These are phyloP conservation scores for Saposhnikovia divaricata DNA, from an alignment of 129 eudicot genomes.

Conservation along the genomic window DNA sequence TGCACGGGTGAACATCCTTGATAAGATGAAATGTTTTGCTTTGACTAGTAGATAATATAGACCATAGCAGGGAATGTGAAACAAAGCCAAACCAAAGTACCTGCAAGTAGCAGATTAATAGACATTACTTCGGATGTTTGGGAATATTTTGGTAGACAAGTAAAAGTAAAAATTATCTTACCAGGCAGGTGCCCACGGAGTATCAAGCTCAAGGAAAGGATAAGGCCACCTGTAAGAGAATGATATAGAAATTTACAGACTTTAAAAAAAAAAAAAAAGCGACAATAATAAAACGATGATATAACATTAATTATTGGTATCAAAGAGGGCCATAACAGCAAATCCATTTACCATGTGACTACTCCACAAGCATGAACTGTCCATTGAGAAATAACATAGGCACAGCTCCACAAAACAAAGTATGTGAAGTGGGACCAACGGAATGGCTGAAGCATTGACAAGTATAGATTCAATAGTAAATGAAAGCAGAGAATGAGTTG, in stretches of 20 bases:
- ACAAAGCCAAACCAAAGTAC: slow-evolving; percentile 64
- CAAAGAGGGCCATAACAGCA: background rate
- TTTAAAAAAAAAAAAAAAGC: too few relatives aligned
- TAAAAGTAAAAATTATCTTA: slow-evolving; percentile 8
- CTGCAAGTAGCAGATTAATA: slow-evolving; percentile 25
- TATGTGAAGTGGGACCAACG: slow-evolving; percentile 57
- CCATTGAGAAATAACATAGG: slow-evolving; percentile 72
- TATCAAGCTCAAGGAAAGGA: slow-evolving; percentile 76
- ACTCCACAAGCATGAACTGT: slow-evolving; percentile 48
- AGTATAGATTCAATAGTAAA: background rate
- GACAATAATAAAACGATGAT: background rate
- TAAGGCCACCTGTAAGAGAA: slow-evolving; percentile 83
- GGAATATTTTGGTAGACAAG: background rate
- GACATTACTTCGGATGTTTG: background rate
- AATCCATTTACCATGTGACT: slow-evolving; percentile 39
- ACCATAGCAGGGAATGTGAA: slow-evolving; percentile 76
- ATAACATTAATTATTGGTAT: background rate
- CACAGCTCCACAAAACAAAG: slow-evolving; percentile 53
- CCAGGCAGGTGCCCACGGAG: slow-evolving; percentile 83
- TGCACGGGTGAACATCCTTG: slow-evolving; percentile 45
- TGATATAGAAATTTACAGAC: slow-evolving; percentile 2
- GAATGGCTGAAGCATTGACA: slow-evolving; percentile 49
- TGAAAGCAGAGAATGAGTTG: background rate
- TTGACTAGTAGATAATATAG: slow-evolving; percentile 47
- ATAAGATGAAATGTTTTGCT: slow-evolving; percentile 41